Evolutionary conservation across 108 stramenopile genomes (phyloP), one percentile per base, ranked within the genome.

Genomic region (Nitzschia sp.): DNA sequence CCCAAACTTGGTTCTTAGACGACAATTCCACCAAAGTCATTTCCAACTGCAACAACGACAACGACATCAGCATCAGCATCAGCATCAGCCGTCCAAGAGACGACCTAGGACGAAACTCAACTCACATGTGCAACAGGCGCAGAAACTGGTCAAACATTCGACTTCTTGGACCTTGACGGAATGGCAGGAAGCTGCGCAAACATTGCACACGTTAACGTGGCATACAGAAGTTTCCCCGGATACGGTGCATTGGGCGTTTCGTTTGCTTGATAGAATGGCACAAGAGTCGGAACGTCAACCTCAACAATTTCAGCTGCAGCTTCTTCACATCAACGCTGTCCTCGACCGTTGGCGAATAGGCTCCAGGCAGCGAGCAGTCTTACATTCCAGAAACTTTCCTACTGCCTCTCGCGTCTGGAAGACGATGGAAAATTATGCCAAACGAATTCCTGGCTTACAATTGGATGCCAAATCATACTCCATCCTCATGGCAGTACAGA

Each of bases 401-500:
- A 37, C 64, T 0, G 64, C 64, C 8, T 10, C 64, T 10, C 22
- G 52, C 2, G 51, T 65, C 9, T 53, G 38, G 25, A 11, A 20
- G 10, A 29, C 37, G 2, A 17, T 65, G 25, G 64, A 65, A 48
- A 17, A 17, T 46, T 65, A 48, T 53, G 42, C 37, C 26, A 15
- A 58, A 11, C 34, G 34, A 10, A 53, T 53, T 39, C 44, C 64
- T 17, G 21, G 21, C 12, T 51, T 65, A 2, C n/a, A 29, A 0
- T 48, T 48, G 34, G 44, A 65, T 39, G 52, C 64, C 34, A 65
- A 65, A n/a, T 37, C 64, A 3, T 65, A 65, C 52, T 17, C 64
- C 51, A 51, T 65, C 26, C 51, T 65, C 51, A 65, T 65, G 64
- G 64, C 64, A 3, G 64, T 37, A 2, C 64, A 65, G 52, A 65